Percentiles rank a stretch among this genome's conserved stretches.
Conservation (phyloP, 495 filamentous ascomycete species). For the Lasiosphaeria miniovina region DNA sequence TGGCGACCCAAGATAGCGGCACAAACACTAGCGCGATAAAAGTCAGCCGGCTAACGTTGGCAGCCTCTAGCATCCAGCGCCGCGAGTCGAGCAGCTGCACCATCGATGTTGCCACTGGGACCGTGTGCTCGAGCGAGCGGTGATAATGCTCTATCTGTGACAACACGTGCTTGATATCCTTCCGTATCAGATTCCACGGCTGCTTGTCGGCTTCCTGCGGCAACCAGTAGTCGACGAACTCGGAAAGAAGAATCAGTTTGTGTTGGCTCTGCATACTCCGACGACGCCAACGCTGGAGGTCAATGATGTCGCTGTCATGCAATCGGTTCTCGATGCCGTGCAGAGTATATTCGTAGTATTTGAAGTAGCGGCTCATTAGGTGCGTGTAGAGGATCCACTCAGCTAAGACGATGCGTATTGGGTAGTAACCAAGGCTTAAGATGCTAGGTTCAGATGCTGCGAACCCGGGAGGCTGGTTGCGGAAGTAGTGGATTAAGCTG, state of each 20-base stretch:
- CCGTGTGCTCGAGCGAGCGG: slow-evolving; percentile 11
- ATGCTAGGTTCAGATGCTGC: slow-evolving; percentile 9
- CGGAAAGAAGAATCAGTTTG: slow-evolving; percentile 12
- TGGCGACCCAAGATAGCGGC: slow-evolving; percentile 35
- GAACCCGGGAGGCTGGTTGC: slow-evolving; percentile 13
- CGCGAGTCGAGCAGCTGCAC: slow-evolving; percentile 13
- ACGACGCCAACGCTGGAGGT: slow-evolving; percentile 15
- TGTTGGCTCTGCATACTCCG: slow-evolving; percentile 14
- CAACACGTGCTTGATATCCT: slow-evolving; percentile 13
- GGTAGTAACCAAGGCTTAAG: slow-evolving; percentile 14
- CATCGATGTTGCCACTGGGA: slow-evolving; percentile 13
- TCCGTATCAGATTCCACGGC: slow-evolving; percentile 13
- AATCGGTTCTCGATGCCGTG: slow-evolving; percentile 10
- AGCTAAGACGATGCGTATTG: slow-evolving; percentile 14
- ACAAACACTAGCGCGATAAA: slow-evolving; percentile 38
- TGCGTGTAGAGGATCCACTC: slow-evolving; percentile 14
- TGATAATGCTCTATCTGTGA: slow-evolving; percentile 10
- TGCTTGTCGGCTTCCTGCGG: slow-evolving; percentile 14
- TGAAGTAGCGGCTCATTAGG: slow-evolving; percentile 14
- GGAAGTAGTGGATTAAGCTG: slow-evolving; percentile 12
- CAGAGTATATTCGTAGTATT: slow-evolving; percentile 15
- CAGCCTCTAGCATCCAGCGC: slow-evolving; percentile 23
- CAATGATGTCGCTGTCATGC: slow-evolving; percentile 11
- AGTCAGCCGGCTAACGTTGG: slow-evolving; percentile 35
- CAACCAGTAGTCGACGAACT: slow-evolving; percentile 14